phyloP scores from a whole-genome alignment of 441 rosid species.

The Lepidium campestre region DNA sequence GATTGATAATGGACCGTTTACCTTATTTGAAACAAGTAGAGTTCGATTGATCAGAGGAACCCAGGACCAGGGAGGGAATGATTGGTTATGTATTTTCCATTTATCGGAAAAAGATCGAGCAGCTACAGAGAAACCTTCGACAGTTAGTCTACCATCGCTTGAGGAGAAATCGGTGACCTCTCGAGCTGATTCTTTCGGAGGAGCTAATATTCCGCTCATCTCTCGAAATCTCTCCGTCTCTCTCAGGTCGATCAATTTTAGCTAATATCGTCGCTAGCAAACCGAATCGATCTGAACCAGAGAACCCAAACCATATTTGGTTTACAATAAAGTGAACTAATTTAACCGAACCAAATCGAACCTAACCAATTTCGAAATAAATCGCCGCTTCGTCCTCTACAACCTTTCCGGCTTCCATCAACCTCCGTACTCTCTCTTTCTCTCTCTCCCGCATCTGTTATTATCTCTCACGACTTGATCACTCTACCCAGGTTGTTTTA shows the following conservation, averaged over 20 bases:
- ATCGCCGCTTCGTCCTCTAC: neutral
- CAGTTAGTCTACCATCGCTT: conserved; percentile 60
- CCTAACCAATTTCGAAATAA: neutral
- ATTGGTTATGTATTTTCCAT: conserved; percentile 4
- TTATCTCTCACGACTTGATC: neutral
- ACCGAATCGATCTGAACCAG: neutral
- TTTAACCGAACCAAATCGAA: neutral
- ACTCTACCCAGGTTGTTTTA: neutral
- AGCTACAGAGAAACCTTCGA: conserved; percentile 41
- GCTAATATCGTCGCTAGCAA: neutral
- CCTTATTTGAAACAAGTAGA: conserved; percentile 12
- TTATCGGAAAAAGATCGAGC: conserved; percentile 46
- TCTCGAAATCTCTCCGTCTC: neutral
- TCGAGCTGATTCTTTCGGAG: conserved; percentile 14
- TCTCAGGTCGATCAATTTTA: neutral
- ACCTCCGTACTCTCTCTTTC: neutral
- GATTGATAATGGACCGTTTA: neutral
- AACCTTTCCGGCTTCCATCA: neutral
- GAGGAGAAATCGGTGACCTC: conserved; percentile 23
- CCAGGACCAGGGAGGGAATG: conserved; percentile 23
- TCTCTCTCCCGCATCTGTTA: neutral
- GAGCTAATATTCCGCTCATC: neutral
- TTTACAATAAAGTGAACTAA: neutral
- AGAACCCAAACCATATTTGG: neutral
- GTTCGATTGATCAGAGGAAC: conserved; percentile 25